Conservation (phyloP, 441 rosid genomes). For the Aleurites moluccanus region DNA sequence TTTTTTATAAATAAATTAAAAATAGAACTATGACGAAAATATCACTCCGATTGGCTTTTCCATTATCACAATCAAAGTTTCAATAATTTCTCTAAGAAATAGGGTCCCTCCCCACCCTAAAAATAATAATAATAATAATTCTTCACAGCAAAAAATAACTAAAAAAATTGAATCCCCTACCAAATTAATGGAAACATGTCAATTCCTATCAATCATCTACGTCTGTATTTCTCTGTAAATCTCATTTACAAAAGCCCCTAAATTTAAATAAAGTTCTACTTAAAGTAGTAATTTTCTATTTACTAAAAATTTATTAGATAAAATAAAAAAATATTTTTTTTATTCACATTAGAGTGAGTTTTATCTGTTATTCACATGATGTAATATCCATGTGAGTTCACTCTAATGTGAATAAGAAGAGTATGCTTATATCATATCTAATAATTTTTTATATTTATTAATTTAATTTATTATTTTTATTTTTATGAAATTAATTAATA, state of each 20-base stretch:
- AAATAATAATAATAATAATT: neutral
- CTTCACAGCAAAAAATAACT: no score
- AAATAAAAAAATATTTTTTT: no score
- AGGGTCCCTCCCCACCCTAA: slow-evolving; percentile 22
- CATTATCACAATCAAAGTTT: slow-evolving; percentile 32
- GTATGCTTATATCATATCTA: no score
- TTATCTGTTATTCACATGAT: no score
- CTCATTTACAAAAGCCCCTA: neutral
- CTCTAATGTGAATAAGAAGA: no score
- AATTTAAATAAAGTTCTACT: neutral
- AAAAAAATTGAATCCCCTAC: neutral
- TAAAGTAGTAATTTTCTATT: no score
- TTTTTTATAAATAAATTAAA: neutral
- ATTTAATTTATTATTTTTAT: no score
- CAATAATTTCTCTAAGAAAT: slow-evolving; percentile 23
- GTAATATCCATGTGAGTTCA: no score
- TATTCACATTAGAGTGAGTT: no score
- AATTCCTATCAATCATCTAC: slow-evolving; percentile 17
- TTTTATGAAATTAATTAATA: neutral
- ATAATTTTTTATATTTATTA: no score
- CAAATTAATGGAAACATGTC: slow-evolving; percentile 12
- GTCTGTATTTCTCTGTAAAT: neutral
- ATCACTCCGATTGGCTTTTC: slow-evolving; percentile 19
- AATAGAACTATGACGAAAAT: slow-evolving; percentile 4
- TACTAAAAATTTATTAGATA: no score